A percentile compares a stretch with the other conserved stretches of the same genome.
Evolutionary conservation across 2,329 filamentous ascomycete genomes (phyloP).

Genomic region (Penicillium sp.): DNA sequence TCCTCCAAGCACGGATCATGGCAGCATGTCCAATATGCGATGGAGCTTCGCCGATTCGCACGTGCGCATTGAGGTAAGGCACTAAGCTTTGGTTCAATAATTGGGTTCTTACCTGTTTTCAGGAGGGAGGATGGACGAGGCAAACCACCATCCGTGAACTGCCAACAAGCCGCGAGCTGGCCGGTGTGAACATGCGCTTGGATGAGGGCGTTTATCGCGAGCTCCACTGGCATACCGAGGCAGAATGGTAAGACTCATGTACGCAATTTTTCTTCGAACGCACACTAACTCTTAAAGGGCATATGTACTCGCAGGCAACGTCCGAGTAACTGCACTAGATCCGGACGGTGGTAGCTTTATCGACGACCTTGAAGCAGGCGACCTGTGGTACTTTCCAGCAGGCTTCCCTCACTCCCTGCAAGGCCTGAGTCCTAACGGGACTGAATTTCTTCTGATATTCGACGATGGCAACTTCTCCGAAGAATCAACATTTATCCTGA

Average conservation of each 20-base stretch:
- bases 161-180: slow-evolving; percentile 59
- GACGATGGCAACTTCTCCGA: slow-evolving; percentile 60
- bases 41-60: slow-evolving; percentile 70
- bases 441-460: slow-evolving; percentile 62
- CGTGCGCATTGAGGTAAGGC: slow-evolving; percentile 55
- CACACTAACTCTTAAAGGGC: slow-evolving; percentile 49
- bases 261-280: no score
- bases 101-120: background rate
- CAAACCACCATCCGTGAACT: slow-evolving; percentile 56
- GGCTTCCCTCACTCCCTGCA: slow-evolving; percentile 75
- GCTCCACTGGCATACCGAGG: slow-evolving; percentile 79
- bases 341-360: slow-evolving; percentile 73
- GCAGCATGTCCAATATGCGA: slow-evolving; percentile 68
- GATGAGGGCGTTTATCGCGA: slow-evolving; percentile 72
- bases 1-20: slow-evolving; percentile 72
- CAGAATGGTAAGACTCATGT: slow-evolving; percentile 53
- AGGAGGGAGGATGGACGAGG: slow-evolving; percentile 76
- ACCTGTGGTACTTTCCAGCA: slow-evolving; percentile 76
- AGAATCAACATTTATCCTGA: slow-evolving; percentile 70
- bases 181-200: slow-evolving; percentile 76
- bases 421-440: slow-evolving; percentile 64
- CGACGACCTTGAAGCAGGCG: slow-evolving; percentile 71
- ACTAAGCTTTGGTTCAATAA: background rate
- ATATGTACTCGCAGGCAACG: slow-evolving; percentile 69
- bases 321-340: slow-evolving; percentile 71